Percentiles rank a stretch among this genome's conserved stretches.
phyloP scores from a whole-genome alignment of 1,139 yeast species.

The Geotrichum phurueaensis region DNA sequence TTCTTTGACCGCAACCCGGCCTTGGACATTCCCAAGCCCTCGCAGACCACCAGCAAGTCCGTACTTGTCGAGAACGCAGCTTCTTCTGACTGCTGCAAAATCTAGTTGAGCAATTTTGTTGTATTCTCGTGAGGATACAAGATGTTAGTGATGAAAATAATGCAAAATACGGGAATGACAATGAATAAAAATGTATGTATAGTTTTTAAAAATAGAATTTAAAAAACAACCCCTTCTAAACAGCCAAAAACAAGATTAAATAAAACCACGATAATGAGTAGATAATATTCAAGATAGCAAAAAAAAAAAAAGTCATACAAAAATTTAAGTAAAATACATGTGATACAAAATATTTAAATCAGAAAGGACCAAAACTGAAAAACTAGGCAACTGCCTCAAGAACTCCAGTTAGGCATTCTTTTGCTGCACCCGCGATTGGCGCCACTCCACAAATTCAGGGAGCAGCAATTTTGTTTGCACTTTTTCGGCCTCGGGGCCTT shows the following conservation, averaged over 20 bases:
- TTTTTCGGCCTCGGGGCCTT: slow-evolving; percentile 29
- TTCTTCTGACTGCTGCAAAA: slow-evolving; percentile 8
- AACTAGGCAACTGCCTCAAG: background rate
- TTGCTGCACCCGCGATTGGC: slow-evolving; percentile 29
- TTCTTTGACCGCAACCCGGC: slow-evolving; percentile 82
- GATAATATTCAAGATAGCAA: background rate
- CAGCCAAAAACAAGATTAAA: too few relatives aligned
- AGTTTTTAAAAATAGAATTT: too few relatives aligned
- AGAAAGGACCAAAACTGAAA: too few relatives aligned
- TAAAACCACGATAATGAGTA: too few relatives aligned
- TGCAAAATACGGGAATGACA: too few relatives aligned
- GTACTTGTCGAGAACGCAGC: slow-evolving; percentile 31
- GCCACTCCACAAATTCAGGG: slow-evolving; percentile 58
- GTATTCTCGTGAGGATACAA: too few relatives aligned
- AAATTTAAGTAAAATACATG: too few relatives aligned
- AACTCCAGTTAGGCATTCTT: background rate
- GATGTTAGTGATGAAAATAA: too few relatives aligned
- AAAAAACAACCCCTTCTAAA: too few relatives aligned
- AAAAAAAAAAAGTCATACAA: background rate
- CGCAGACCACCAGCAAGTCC: slow-evolving; percentile 68
- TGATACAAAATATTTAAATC: background rate
- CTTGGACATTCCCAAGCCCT: slow-evolving; percentile 71
- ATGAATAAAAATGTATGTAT: background rate
- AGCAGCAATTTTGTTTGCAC: slow-evolving; percentile 42
- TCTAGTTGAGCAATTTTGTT: background rate